Evolutionary conservation across 176 grass and related monocot genomes (phyloP), one percentile per base, ranked within the genome.

Genomic region (Eremochloa ophiuroides): DNA sequence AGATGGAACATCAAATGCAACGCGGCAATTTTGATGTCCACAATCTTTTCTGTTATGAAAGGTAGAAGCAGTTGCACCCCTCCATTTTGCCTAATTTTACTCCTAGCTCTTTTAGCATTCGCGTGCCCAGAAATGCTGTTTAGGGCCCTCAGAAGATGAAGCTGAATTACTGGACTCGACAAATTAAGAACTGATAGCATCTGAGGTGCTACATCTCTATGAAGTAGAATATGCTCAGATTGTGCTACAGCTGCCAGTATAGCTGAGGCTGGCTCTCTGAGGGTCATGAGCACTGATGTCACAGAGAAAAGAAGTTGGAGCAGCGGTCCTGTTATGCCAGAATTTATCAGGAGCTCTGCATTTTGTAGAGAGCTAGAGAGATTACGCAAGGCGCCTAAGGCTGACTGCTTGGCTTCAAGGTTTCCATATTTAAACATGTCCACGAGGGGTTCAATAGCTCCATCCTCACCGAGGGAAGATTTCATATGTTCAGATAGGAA

Each of bases 231-330:
- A 16, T 53, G 77, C 14, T 97, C 92, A 75, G 94, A 94, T 78
- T 92, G 82, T 31, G 94, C 85, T 40, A 97, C 76, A 71, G 63
- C 69, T 84, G 94, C 73, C 1, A 97, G 92, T 66, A 97, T 88
- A 62, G 89, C 89, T 65, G 94, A 88, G 11, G 89, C 92, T 11
- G 94, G 94, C 62, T 97, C 94, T 65, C 89, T 84, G 80, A 97
- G 87, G 48, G 85, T 85, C 94, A 92, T 87, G 43, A 97, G 87
- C 70, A 88, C 92, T 27, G 92, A 97, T 25, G 94, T 97, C 33
- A 97, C 92, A 26, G 94, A 94, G 80, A 92, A 94, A 68, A 97
- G 92, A 38, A 97, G 87, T 74, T 92, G 94, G 75, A 97, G 78
- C 15, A 97, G 69, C 6, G 85, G 74, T 46, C 76, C 81, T 37